Base-by-base conservation (phyloP, 139 green algal genomes). In the Picochlorum sp. region DNA sequence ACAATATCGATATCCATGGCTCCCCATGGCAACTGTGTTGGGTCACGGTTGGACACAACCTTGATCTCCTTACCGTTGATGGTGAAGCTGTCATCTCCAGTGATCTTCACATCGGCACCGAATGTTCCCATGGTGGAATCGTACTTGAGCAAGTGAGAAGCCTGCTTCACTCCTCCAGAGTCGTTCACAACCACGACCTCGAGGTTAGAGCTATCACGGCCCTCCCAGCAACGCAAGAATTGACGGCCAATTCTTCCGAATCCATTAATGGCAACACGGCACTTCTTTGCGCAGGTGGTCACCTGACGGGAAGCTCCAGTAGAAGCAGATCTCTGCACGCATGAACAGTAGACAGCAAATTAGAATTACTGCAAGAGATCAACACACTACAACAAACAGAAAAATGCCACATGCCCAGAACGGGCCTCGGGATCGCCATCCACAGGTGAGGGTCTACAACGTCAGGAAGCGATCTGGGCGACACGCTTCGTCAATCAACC, bases 141-240 rank as follows among this genome's bases (percentile, higher is more conserved):
- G 76, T 99, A 99, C 88, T 99, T 99, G 58, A 98, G 83, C 81
- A 99, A 84, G 89, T 99, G 92, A 64, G 76, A 83, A 51, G 92
- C 92, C 88, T 96, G 91, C 85, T 96, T 96, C 23, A 96, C 88
- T 73, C 86, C 93, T 64, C 92, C 92, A 62, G 78, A 92, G 87
- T 97, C 91, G 85, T 98, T 98, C 70, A 99, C 84, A 75, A 78
- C 83, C 18, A 97, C 81, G 9, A 99, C 75, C 63, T 79, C 62
- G 16, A 79, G 61, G 37, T 62, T 63, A 54, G 55, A 69, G 63
- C 44, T 63, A n/a, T 60, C 59, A 63, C 91, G 89, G 63, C 84
- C 84, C 78, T 89, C 78, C 77, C 75, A 74, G 85, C 86, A 96
- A 62, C 88, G 85, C 66, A 97, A 85, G 81, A 95, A 95, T 81